Conservation (phyloP, 176 grass and related monocot genomes). For the Poa annua region DNA sequence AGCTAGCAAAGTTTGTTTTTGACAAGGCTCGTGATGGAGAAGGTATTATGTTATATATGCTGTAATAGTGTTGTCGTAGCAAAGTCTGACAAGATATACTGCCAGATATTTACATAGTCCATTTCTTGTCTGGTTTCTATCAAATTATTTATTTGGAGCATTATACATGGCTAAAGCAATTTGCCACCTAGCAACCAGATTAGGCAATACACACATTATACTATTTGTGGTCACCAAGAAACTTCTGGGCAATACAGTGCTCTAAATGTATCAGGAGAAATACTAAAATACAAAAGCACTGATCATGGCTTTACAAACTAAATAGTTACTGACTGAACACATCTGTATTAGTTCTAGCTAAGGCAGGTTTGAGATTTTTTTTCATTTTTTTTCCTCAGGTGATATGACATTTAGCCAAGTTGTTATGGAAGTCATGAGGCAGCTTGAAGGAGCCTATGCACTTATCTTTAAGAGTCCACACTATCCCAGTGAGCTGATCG, state of each 20-base stretch:
- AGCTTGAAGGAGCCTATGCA: constrained; percentile 94
- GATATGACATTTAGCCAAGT: constrained; percentile 89
- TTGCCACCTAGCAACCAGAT: not conserved
- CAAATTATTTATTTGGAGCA: not conserved
- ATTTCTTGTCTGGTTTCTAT: not conserved
- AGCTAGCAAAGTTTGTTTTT: constrained; percentile 91
- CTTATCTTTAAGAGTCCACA: constrained; percentile 97
- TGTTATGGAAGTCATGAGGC: constrained; percentile 94
- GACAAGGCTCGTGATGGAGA: constrained; percentile 70
- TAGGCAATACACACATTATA: not conserved
- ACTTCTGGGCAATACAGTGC: constrained; percentile 13
- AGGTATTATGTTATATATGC: constrained; percentile 51
- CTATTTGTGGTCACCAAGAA: not conserved
- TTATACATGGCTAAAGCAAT: not conserved
- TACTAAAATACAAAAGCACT: not conserved
- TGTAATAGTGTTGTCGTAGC: not conserved
- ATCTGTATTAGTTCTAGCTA: not conserved
- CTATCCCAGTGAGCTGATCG: constrained; percentile 89
- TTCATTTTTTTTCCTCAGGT: constrained; percentile 44
- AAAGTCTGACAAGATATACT: not conserved
- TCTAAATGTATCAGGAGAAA: not conserved
- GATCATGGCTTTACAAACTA: not conserved
- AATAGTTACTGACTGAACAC: not conserved
- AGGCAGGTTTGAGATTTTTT: not conserved
- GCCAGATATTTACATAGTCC: constrained; percentile 6